Evolutionary conservation across 371 early-diverging fungal species (phyloP), one percentile per base, ranked within the genome.

Genomic region (Parasitella parasitica): DNA sequence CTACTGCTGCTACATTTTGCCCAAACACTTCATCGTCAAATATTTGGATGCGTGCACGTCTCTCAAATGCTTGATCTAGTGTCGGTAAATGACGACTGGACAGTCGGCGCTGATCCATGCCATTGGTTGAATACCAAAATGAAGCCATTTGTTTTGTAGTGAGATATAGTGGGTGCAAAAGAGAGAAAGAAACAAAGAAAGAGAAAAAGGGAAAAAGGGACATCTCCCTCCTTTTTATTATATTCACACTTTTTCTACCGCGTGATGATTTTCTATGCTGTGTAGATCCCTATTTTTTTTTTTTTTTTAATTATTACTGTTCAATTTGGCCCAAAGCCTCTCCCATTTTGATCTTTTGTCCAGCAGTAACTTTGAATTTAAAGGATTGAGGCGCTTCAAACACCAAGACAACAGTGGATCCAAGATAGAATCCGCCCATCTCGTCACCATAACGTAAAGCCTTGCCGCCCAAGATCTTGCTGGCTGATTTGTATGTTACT

Each of bases 361-460:
- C 93, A 4, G 84, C 80, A 54, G 84, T 72, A 11, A 95, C 71
- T 16, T 68, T 61, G 72, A 96, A 98, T 71, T 84, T 75, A 74
- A 97, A 97, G 15, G 78, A 65, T 20, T 71, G 54, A 2, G 98
- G 98, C 1, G 96, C 97, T 69, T 96, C 96, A 81, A 97, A 98
- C 32, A 98, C 94, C 16, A 98, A 81, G 5, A 97, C 97, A n/a
- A 98, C 88, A 0, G 98, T 97, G 6, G 93, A 92, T 30, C 99
- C 99, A 16, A 98, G 80, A 54, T 84, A 85, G 77, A 98, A 97
- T 22, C 97, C 96, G 30, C 99, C 99, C 70, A 97, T 85, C 72
- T 97, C 96, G 55, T 96, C 90, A 49, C 96, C 97, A 54, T 81
- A 79, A 13, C 61, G 66, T 28, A 93, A 67, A 0, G 88, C 86